A percentile compares a stretch with the other conserved stretches of the same genome.
Conservation (phyloP, 805 yeast genomes). For the Yarrowia divulgata region DNA sequence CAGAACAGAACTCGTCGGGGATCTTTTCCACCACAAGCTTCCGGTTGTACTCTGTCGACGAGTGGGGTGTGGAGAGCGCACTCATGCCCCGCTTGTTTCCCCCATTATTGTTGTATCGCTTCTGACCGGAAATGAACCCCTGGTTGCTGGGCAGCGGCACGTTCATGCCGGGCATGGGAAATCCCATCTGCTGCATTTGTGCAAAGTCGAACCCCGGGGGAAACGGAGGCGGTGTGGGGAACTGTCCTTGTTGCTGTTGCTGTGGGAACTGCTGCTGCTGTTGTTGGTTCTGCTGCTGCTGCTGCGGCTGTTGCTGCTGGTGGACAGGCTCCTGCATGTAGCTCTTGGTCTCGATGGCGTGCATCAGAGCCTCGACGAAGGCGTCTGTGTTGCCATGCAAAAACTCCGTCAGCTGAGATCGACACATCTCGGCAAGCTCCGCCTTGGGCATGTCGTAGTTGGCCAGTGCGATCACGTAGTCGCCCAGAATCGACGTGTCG, state of each 20-base stretch:
- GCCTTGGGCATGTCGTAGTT: constrained; percentile 51
- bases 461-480: constrained; percentile 56
- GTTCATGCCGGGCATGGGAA: constrained; percentile 39
- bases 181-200: constrained; percentile 35
- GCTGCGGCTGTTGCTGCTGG: constrained; percentile 5
- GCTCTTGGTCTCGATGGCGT: constrained; percentile 45
- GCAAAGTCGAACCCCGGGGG: constrained; percentile 38
- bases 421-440: constrained; percentile 50
- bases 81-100: constrained; percentile 36
- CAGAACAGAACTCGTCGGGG: constrained; percentile 55
- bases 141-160: constrained; percentile 44
- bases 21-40: constrained; percentile 54
- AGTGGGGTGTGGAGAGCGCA: constrained; percentile 42
- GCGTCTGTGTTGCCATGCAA: constrained; percentile 48
- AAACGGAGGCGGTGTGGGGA: constrained; percentile 25
- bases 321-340: constrained; percentile 15
- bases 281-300: constrained; percentile 1
- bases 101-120: constrained; percentile 25
- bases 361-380: constrained; percentile 51
- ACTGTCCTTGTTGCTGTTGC: constrained; percentile 12
- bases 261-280: constrained; percentile 14
- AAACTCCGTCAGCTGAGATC: constrained; percentile 54
- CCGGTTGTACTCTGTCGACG: constrained; percentile 47
- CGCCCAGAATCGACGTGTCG: constrained; percentile 55
- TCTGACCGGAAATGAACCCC: constrained; percentile 43